Evolutionary conservation across 129 eudicot species (phyloP).

Genomic region (sunflower (Helianthus annuus)): DNA sequence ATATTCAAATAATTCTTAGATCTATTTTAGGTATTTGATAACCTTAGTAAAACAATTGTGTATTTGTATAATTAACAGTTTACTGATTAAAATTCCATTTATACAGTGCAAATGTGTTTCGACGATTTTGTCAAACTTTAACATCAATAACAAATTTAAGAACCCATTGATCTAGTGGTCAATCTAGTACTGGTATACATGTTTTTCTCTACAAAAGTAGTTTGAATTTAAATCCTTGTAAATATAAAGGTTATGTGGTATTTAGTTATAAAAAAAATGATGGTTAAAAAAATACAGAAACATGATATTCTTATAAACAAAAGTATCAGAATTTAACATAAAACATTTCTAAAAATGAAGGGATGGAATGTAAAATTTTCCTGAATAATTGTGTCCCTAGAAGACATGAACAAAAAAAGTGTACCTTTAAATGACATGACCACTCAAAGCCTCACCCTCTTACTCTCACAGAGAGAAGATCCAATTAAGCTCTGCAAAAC

Average conservation of each 20-base stretch:
- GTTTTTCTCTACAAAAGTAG: no score
- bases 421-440: slow-evolving; percentile 45
- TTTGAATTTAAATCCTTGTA: no score
- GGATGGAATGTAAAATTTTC: slow-evolving; percentile 13
- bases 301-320: no score
- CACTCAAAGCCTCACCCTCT: slow-evolving; percentile 36
- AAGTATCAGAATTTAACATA: slow-evolving; percentile 5
- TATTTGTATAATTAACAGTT: no score
- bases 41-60: no score
- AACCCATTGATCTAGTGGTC: no score
- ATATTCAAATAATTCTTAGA: not conserved
- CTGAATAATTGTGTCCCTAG: slow-evolving; percentile 32
- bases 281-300: no score
- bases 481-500: slow-evolving; percentile 37
- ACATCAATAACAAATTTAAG: no score
- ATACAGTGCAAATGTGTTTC: not conserved
- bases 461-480: slow-evolving; percentile 38
- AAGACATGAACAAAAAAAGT: slow-evolving; percentile 35
- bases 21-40: no score
- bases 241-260: no score
- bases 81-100: not conserved
- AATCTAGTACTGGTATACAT: no score
- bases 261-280: no score
- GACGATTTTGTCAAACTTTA: not conserved
- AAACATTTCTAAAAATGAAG: slow-evolving; percentile 31